Base-by-base conservation (phyloP, 2,329 filamentous ascomycete genomes). In the Akanthomyces muscarius region DNA sequence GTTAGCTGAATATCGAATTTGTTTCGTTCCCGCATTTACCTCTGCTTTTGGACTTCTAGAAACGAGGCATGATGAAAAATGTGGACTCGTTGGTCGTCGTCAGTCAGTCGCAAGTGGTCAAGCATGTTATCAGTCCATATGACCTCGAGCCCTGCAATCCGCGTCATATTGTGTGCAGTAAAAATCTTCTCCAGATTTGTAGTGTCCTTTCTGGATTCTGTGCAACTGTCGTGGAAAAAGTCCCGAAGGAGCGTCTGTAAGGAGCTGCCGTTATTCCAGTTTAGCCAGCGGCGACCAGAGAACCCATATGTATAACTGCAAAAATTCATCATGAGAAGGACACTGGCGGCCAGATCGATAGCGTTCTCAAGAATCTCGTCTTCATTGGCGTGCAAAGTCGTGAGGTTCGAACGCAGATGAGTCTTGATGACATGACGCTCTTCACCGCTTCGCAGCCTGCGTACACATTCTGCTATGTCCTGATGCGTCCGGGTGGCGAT, bases 51-150 rank as follows among this genome's bases (percentile, higher is more conserved):
- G 14, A 66, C 63, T 45, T 72, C 65, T 10, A 79, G 66, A 48
- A 79, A 77, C 0, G 73, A 74, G 0, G 70, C 74, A 59, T 78
- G 72, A 61, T 79, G 75, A 51, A 80, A 81, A 0, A 81, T 68
- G 13, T 70, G 65, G 0, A 80, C 67, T 5, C 66, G 74, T 0
- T 67, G 75, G 54, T 78, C 76, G n/a, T 76, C 72, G 11, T 78
- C 73, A 0, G 66, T 69, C 25, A 80, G 52, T 1, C 71, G 71
- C 2, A 80, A 68, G 64, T 81, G 78, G 60, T 80, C 76, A 0
- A 72, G 67, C 3, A 81, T 64, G 50, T 80, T 79, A 25, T 71
- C 68, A 0, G 78, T 80, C 69, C 72, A 75, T 6, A 66, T 60
- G 5, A 75, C 69, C 18, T 72, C 33, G 14, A 80, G 69, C 0